A percentile compares a stretch with the other conserved stretches of the same genome.
phyloP scores from a whole-genome alignment of 108 stramenopile species.

The Aurantiochytrium sp. region DNA sequence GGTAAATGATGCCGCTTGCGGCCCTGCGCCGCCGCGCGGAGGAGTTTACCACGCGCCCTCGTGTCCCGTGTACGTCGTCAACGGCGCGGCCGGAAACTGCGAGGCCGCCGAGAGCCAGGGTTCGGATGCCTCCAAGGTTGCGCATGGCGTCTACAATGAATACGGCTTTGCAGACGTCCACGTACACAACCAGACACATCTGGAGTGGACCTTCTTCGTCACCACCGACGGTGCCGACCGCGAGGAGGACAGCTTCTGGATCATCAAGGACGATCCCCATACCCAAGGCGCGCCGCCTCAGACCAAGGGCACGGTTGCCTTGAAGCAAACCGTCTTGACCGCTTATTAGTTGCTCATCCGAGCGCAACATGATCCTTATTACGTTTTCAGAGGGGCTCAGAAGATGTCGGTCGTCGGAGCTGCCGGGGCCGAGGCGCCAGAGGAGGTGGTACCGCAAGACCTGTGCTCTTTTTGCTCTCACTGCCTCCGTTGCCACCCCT shows the following conservation, averaged over 20 bases:
- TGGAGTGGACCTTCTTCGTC: not conserved
- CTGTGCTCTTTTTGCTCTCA: not conserved
- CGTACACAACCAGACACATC: not conserved
- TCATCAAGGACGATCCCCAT: not conserved
- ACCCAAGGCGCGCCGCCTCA: not conserved
- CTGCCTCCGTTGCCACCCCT: too few species aligned
- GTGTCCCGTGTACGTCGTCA: constrained; percentile 45
- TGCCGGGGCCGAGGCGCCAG: not conserved
- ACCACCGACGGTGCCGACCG: not conserved
- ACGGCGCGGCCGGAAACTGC: constrained; percentile 50
- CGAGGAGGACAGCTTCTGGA: not conserved
- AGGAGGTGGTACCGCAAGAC: not conserved
- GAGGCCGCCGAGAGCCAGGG: constrained; percentile 19
- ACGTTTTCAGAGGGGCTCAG: too few species aligned
- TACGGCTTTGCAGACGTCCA: not conserved
- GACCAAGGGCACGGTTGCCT: too few species aligned
- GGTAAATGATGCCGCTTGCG: not conserved
- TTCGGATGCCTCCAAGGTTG: not conserved
- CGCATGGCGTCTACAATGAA: not conserved
- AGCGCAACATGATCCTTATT: too few species aligned
- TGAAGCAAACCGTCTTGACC: not conserved
- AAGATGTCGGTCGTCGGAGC: not conserved
- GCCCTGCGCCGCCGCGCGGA: not conserved
- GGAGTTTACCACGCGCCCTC: not conserved
- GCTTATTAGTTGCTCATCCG: too few species aligned